Percentiles rank a stretch among this genome's conserved stretches.
Conservation (phyloP, 2,329 filamentous ascomycete species). For the Pleoardoris graminearum region DNA sequence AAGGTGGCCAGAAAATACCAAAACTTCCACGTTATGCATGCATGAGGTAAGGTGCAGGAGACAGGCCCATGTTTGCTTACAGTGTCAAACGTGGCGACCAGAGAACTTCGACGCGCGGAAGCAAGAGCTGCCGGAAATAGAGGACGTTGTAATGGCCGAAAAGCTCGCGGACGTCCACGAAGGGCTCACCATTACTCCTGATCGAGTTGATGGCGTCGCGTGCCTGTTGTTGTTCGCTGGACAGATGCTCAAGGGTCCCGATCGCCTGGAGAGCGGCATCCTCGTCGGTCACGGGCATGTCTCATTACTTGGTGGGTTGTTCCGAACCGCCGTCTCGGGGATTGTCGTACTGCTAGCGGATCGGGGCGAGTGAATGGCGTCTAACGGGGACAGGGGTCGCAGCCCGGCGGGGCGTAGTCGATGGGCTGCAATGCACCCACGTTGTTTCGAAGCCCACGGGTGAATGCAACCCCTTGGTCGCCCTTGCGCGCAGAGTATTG, state of each 20-base stretch:
- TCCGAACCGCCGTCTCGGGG: constrained; percentile 1
- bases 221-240: constrained; percentile 40
- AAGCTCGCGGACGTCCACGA: constrained; percentile 48
- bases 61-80: constrained; percentile 23
- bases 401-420: constrained; percentile 2
- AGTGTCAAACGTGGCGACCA: constrained; percentile 52
- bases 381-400: constrained; percentile 3
- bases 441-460: constrained; percentile 16
- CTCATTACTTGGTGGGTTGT: constrained; percentile 12
- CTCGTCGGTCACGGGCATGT: constrained; percentile 49
- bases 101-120: constrained; percentile 47
- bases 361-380: constrained; percentile 9
- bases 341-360: neutral
- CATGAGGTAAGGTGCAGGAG: constrained; percentile 1
- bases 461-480: constrained; percentile 22
- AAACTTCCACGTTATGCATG: neutral
- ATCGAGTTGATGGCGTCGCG: constrained; percentile 42
- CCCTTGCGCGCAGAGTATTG: constrained; percentile 24
- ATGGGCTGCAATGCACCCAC: constrained; percentile 4
- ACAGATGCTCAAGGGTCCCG: constrained; percentile 37
- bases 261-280: constrained; percentile 47
- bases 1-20: constrained; percentile 7
- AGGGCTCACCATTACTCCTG: constrained; percentile 43
- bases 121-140: constrained; percentile 49
- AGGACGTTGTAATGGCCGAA: constrained; percentile 48